A percentile compares a stretch with the other conserved stretches of the same genome.
Conservation (phyloP, 441 rosid species). For the Hura crepitans region DNA sequence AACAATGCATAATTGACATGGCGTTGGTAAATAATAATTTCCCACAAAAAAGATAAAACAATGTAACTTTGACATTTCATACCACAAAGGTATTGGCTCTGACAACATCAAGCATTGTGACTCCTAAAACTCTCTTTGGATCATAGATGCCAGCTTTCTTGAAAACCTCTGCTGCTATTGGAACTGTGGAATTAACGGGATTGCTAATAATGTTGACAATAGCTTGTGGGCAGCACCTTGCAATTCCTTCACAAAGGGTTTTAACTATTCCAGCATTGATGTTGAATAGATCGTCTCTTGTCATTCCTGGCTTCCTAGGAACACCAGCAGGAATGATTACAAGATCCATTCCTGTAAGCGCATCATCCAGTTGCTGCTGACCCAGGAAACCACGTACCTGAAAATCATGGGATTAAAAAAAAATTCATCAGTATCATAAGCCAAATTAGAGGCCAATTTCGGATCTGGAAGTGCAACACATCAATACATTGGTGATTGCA, state of each 20-base stretch:
- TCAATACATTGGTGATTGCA: background rate
- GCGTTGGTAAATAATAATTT: no score
- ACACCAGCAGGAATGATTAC: slow-evolving; percentile 92
- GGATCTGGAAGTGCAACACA: background rate
- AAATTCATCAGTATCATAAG: background rate
- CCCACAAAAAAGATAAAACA: background rate
- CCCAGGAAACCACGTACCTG: slow-evolving; percentile 89
- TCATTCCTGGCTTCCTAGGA: slow-evolving; percentile 98
- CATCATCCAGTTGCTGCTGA: slow-evolving; percentile 63
- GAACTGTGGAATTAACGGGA: slow-evolving; percentile 92
- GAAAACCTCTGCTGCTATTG: slow-evolving; percentile 85
- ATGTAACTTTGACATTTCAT: slow-evolving; percentile 15
- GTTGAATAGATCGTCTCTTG: slow-evolving; percentile 91
- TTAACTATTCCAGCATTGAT: slow-evolving; percentile 89
- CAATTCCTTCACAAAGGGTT: slow-evolving; percentile 71
- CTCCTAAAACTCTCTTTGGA: slow-evolving; percentile 77
- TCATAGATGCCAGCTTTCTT: slow-evolving; percentile 78
- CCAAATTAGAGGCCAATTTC: slow-evolving; percentile 2
- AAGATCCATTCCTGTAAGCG: slow-evolving; percentile 78
- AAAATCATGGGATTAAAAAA: background rate
- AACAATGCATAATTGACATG: background rate
- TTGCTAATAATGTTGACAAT: slow-evolving; percentile 84
- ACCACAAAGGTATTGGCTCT: slow-evolving; percentile 95
- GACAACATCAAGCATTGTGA: slow-evolving; percentile 88
- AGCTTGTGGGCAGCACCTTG: slow-evolving; percentile 76